Conservation (phyloP, 805 yeast genomes). For the Cyberlindnera misumaiensis region DNA sequence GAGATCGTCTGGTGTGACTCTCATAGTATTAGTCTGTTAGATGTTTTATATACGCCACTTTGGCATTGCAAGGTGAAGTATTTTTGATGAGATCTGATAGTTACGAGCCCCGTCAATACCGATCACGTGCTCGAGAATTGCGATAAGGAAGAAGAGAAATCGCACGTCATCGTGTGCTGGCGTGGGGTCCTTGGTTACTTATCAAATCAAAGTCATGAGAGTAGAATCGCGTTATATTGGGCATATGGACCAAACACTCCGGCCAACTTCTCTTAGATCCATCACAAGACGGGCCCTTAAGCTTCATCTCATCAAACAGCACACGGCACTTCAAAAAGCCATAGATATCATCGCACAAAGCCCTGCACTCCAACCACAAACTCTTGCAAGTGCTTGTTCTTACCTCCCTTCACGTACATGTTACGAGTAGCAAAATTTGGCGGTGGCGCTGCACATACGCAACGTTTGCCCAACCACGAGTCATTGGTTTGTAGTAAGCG, state of each 20-base stretch:
- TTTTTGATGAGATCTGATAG: too few relatives aligned
- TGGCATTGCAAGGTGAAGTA: too few relatives aligned
- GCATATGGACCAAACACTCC: too few relatives aligned
- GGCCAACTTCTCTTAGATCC: too few relatives aligned
- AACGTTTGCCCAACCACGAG: slow-evolving; percentile 43
- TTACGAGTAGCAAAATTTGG: slow-evolving; percentile 8
- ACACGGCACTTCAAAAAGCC: background rate
- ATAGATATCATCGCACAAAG: background rate
- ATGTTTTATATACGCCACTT: background rate
- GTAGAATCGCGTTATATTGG: too few relatives aligned
- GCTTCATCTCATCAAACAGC: background rate
- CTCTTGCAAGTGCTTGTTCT: slow-evolving; percentile 7
- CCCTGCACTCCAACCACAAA: slow-evolving; percentile 9
- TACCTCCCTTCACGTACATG: background rate
- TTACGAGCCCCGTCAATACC: too few relatives aligned
- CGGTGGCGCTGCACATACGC: slow-evolving; percentile 2
- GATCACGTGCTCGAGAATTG: too few relatives aligned
- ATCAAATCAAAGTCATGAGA: too few relatives aligned
- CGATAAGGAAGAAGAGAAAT: too few relatives aligned
- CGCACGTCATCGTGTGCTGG: too few relatives aligned
- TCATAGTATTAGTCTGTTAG: slow-evolving; percentile 27
- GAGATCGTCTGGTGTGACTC: slow-evolving; percentile 58
- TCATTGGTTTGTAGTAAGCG: slow-evolving; percentile 46
- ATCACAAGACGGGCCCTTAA: too few relatives aligned
- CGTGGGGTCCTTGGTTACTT: too few relatives aligned